Evolutionary conservation across 1,139 yeast genomes (phyloP), one percentile per base, ranked within the genome.

Genomic region (Trichomonascaceae sp.): DNA sequence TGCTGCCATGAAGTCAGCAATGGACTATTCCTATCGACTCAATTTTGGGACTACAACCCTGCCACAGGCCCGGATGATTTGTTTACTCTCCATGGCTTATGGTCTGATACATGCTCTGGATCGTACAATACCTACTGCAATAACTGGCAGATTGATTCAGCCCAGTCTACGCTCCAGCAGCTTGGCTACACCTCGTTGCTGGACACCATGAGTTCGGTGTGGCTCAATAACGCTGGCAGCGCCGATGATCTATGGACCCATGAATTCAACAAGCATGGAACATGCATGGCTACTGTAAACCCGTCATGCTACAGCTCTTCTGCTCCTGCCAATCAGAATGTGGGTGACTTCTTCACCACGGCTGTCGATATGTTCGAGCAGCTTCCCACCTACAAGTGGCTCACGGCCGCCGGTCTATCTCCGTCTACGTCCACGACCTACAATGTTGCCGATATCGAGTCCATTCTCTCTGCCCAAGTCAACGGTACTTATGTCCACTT

Each of bases 251-350:
- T 89, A 37, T 89, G 98, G 97, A 66, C 73, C 18, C 97, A 89
- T 55, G 98, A 89, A 57, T 89, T 72, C 65, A 87, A 87, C 61
- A 89, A 89, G 56, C 98, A 89, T 51, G 97, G 89, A 3, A 85
- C 96, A 0, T 89, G 97, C 56, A 74, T 87, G 61, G 70, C 75
- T 26, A 85, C 96, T 0, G 63, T 87, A 33, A 69, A 69, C 35
- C 84, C 93, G 3, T 44, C 54, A 2, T 89, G 97, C 52, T 84
- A 82, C 52, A 39, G 46, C 9, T 34, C 38, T 17, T 56, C 54
- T 26, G 54, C 62, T 33, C 54, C 57, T 22, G 52, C 65, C 37
- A 57, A 71, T 47, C 67, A 70, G 50, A 74, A 84, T 45, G 84
- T 82, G 9, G 77, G 78, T 41, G 95, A 87, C 55, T 89, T 76